A percentile compares a stretch with the other conserved stretches of the same genome.
These are phyloP conservation scores for Umbilicus rupestris DNA, from an alignment of 164 flowering plant genomes.

Conservation along the genomic window DNA sequence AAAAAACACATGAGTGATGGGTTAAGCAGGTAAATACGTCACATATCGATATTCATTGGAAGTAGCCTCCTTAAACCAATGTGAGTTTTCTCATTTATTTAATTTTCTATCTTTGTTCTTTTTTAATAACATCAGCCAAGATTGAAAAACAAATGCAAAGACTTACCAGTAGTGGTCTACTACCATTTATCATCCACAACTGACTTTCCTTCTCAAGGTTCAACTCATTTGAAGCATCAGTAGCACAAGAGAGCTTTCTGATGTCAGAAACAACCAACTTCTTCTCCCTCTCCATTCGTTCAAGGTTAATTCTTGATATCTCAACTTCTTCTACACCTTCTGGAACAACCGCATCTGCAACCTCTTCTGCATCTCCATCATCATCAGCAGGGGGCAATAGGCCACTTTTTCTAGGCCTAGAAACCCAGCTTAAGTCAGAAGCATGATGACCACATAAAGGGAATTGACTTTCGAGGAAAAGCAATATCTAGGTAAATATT, in stretches of 20 bases:
- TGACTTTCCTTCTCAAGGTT: slow-evolving; percentile 41
- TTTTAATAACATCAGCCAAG: slow-evolving; percentile 8
- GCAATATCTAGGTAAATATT: not conserved
- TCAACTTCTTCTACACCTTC: slow-evolving; percentile 99
- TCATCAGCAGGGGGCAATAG: slow-evolving; percentile 71
- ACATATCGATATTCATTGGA: not conserved
- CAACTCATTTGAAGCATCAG: slow-evolving; percentile 38
- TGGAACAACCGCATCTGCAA: slow-evolving; percentile 98
- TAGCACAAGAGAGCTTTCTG: slow-evolving; percentile 41
- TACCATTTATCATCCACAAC: slow-evolving; percentile 72
- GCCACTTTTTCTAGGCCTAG: slow-evolving; percentile 89
- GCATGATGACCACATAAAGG: not conserved
- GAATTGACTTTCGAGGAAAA: not conserved
- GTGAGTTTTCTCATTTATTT: not conserved
- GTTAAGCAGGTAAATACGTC: not conserved
- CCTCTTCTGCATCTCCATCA: slow-evolving; percentile 94
- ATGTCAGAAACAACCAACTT: slow-evolving; percentile 75
- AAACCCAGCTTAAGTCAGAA: slow-evolving; percentile 1
- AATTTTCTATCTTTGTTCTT: not conserved
- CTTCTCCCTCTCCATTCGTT: slow-evolving; percentile 60
- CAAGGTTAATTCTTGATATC: slow-evolving; percentile 77
- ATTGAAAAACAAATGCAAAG: not conserved
- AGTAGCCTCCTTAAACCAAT: not conserved
- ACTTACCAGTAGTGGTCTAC: slow-evolving; percentile 65
- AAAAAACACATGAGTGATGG: not conserved